These are phyloP conservation scores for Sarocladium strictum DNA, from an alignment of 2,329 filamentous ascomycete species.

Conservation along the genomic window DNA sequence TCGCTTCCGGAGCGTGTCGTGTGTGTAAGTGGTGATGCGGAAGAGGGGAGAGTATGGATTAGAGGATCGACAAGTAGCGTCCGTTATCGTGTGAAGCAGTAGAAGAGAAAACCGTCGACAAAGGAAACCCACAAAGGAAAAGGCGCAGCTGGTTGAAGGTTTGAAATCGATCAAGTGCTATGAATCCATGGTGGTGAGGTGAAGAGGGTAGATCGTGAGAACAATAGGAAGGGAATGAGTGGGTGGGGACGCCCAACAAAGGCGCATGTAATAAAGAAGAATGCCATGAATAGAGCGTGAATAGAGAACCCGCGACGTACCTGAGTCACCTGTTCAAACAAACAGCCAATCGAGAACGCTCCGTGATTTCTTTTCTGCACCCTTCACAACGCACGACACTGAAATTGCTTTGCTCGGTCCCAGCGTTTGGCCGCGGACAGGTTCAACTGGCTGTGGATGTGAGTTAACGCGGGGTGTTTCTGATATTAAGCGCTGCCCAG, in stretches of 20 bases:
- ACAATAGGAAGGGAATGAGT: conserved; percentile 10
- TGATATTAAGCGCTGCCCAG: conserved; percentile 4
- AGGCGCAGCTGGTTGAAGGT: not conserved
- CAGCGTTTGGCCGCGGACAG: not conserved
- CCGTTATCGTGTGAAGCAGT: not conserved
- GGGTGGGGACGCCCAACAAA: conserved; percentile 6
- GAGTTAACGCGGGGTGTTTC: conserved; percentile 6
- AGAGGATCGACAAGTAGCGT: not conserved
- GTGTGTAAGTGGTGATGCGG: conserved; percentile 8
- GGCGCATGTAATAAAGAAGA: conserved; percentile 8
- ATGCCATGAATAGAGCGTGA: conserved; percentile 13
- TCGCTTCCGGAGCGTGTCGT: conserved; percentile 6
- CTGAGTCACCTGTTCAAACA: conserved; percentile 10
- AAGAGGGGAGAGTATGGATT: not conserved
- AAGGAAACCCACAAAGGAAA: conserved; percentile 11
- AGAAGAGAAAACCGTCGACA: not conserved
- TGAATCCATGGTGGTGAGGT: conserved; percentile 11
- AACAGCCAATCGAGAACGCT: conserved; percentile 3
- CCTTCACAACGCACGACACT: not conserved
- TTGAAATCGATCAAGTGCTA: conserved; percentile 13
- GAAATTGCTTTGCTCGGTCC: not conserved
- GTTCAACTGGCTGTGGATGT: conserved; percentile 7
- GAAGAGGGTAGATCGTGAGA: conserved; percentile 1
- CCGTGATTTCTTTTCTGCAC: not conserved
- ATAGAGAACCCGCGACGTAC: conserved; percentile 9